These are phyloP conservation scores for Torulaspora gathmanii DNA, from an alignment of 805 yeast species.

Conservation along the genomic window DNA sequence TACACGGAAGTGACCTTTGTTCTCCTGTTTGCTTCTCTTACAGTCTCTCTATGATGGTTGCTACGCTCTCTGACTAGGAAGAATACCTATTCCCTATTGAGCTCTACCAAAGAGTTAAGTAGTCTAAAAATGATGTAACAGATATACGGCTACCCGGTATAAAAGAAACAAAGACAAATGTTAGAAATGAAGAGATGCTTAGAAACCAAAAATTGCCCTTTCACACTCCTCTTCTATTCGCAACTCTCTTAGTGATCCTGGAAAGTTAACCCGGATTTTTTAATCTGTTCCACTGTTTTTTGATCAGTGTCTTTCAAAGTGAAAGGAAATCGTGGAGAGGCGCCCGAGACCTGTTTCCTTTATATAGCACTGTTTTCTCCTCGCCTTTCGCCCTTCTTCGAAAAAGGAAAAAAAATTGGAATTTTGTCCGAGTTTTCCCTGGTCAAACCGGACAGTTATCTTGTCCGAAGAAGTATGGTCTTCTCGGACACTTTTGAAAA, in stretches of 20 bases:
- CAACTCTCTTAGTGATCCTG: neutral
- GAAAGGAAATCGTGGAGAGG: neutral
- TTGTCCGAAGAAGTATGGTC: neutral
- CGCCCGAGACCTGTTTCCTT: conserved; percentile 3
- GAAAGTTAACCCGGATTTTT: neutral
- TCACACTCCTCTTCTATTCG: neutral
- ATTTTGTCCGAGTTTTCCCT: neutral
- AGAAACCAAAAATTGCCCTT: neutral
- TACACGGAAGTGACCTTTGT: neutral
- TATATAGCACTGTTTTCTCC: conserved; percentile 6
- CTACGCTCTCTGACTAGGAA: neutral
- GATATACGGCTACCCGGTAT: conserved; percentile 8
- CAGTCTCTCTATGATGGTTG: too few relatives aligned
- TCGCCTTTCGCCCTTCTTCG: neutral
- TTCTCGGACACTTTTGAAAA: neutral
- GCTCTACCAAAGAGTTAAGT: conserved; percentile 11
- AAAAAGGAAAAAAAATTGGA: neutral
- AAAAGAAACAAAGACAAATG: conserved; percentile 6
- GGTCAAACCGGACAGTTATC: neutral
- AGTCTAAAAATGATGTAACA: conserved; percentile 10
- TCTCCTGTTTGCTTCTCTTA: neutral
- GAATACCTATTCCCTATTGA: conserved; percentile 9
- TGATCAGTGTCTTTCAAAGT: neutral
- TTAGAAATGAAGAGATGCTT: neutral
- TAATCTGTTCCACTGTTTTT: neutral